Conservation (phyloP, 495 filamentous ascomycete species). For the Neurospora sp. region DNA sequence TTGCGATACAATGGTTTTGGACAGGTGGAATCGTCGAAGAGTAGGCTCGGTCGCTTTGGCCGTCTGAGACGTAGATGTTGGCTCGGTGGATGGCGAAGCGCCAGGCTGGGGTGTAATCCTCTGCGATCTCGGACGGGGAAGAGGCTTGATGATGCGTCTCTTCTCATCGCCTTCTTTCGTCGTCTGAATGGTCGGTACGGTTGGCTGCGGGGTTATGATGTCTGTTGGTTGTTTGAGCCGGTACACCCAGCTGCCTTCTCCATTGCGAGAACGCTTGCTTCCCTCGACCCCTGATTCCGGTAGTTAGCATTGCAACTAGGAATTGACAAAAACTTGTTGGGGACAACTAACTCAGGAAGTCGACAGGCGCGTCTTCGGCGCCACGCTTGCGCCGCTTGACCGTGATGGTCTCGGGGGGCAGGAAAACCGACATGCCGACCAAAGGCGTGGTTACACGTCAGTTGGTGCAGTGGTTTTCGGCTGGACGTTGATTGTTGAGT, state of each 20-base stretch:
- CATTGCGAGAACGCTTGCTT: conserved; percentile 32
- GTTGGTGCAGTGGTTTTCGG: background rate
- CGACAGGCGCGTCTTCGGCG: conserved; percentile 40
- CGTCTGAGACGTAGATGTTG: background rate
- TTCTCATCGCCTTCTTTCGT: conserved; percentile 19
- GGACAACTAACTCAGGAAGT: conserved; percentile 39
- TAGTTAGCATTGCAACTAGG: conserved; percentile 5
- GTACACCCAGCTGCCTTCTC: conserved; percentile 30
- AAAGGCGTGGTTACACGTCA: background rate
- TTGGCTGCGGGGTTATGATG: conserved; percentile 1
- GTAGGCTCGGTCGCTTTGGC: background rate
- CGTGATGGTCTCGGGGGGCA: conserved; percentile 41
- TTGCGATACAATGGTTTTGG: conserved; percentile 19
- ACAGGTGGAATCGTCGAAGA: conserved; percentile 39
- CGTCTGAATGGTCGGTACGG: conserved; percentile 14
- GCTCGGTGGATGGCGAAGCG: background rate
- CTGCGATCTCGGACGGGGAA: background rate
- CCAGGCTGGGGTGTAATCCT: background rate
- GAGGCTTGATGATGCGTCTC: conserved; percentile 6
- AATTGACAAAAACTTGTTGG: background rate
- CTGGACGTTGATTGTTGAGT: background rate
- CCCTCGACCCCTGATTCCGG: conserved; percentile 12
- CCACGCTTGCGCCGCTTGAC: conserved; percentile 48
- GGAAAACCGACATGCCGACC: conserved; percentile 27
- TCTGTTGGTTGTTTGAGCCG: conserved; percentile 21